Percentiles rank a stretch among this genome's conserved stretches.
phyloP scores from a whole-genome alignment of 805 yeast species.

The Nakazawaea pomicola region DNA sequence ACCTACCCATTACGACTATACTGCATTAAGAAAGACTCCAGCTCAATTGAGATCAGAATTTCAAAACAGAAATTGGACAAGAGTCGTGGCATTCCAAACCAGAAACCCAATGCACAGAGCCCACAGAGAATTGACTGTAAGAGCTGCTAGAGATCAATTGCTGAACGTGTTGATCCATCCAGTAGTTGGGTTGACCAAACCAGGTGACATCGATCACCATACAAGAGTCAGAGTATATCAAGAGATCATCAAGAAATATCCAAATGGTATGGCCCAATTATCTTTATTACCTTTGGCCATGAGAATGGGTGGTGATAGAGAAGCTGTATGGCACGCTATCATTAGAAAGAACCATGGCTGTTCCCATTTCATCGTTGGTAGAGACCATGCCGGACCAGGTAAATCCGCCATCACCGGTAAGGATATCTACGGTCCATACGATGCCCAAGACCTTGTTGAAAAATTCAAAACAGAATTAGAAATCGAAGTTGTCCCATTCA shows the following conservation, averaged over 20 bases:
- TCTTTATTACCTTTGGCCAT: slow-evolving; percentile 90
- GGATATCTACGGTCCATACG: slow-evolving; percentile 95
- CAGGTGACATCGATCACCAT: slow-evolving; percentile 97
- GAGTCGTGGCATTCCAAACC: slow-evolving; percentile 95
- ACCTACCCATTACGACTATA: slow-evolving; percentile 88
- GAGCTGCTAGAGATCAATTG: slow-evolving; percentile 92
- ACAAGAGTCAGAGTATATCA: slow-evolving; percentile 94
- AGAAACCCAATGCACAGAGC: slow-evolving; percentile 99
- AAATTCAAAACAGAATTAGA: slow-evolving; percentile 70
- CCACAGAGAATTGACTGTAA: slow-evolving; percentile 90
- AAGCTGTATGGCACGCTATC: slow-evolving; percentile 97
- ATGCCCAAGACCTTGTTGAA: slow-evolving; percentile 87
- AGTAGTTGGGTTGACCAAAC: slow-evolving; percentile 94
- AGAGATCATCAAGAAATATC: slow-evolving; percentile 87
- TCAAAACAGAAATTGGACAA: slow-evolving; percentile 72
- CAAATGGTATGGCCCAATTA: slow-evolving; percentile 87
- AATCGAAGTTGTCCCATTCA: slow-evolving; percentile 90
- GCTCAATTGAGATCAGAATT: slow-evolving; percentile 86
- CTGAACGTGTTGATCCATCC: slow-evolving; percentile 91
- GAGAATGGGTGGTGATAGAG: slow-evolving; percentile 99
- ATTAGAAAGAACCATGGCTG: slow-evolving; percentile 96
- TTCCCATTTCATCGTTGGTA: slow-evolving; percentile 93
- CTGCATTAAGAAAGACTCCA: slow-evolving; percentile 84
- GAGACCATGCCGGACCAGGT: slow-evolving; percentile 99
- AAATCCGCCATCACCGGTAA: slow-evolving; percentile 73